Conservation (phyloP, 805 yeast species). For the Yarrowia porcina region DNA sequence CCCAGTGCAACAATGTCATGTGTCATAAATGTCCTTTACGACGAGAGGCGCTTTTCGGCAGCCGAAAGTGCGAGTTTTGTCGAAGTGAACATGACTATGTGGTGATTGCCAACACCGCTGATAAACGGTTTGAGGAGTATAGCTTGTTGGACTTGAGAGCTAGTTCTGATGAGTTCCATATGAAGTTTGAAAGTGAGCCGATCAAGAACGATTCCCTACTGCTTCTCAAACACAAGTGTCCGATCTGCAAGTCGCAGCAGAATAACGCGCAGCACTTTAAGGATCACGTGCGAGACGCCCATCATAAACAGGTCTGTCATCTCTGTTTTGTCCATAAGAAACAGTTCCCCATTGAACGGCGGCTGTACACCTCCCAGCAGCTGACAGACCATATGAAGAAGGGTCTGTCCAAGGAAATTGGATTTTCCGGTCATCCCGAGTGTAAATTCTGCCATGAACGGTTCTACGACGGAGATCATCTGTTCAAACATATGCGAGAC, state of each 20-base stretch:
- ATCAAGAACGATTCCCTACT: slow-evolving; percentile 49
- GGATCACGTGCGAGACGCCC: slow-evolving; percentile 61
- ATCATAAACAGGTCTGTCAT: slow-evolving; percentile 71
- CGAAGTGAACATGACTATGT: slow-evolving; percentile 62
- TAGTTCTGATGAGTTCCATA: slow-evolving; percentile 45
- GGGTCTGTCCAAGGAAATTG: slow-evolving; percentile 60
- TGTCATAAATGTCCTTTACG: slow-evolving; percentile 83
- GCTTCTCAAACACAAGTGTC: slow-evolving; percentile 57
- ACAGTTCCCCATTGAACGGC: slow-evolving; percentile 70
- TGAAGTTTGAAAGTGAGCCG: slow-evolving; percentile 56
- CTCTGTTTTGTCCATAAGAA: slow-evolving; percentile 75
- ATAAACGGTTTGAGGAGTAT: slow-evolving; percentile 32
- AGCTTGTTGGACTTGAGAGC: slow-evolving; percentile 40
- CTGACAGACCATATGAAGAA: slow-evolving; percentile 64
- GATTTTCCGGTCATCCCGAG: slow-evolving; percentile 84
- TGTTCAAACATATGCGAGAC: slow-evolving; percentile 75
- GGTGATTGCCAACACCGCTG: slow-evolving; percentile 49
- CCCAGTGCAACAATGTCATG: slow-evolving; percentile 80
- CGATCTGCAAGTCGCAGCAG: slow-evolving; percentile 42
- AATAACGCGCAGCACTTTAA: slow-evolving; percentile 56
- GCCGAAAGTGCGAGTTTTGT: slow-evolving; percentile 77
- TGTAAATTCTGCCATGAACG: slow-evolving; percentile 78
- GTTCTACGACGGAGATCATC: slow-evolving; percentile 86
- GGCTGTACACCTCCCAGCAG: slow-evolving; percentile 56
- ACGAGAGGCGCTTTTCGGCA: slow-evolving; percentile 74